These are phyloP conservation scores for Candida dendrica DNA, from an alignment of 805 yeast genomes.

Conservation along the genomic window DNA sequence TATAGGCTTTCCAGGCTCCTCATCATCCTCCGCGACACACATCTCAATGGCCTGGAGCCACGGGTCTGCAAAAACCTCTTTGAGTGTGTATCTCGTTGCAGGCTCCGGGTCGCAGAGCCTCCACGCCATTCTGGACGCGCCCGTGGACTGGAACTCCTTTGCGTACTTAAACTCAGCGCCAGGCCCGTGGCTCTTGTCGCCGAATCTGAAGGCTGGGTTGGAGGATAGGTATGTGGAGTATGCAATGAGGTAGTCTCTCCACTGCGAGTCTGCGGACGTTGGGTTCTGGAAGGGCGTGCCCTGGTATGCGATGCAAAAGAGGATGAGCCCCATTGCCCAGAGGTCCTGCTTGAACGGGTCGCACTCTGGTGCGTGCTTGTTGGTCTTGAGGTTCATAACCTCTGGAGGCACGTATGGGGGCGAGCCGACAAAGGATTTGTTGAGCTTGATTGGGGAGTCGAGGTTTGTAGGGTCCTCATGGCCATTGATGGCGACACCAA, in stretches of 20 bases:
- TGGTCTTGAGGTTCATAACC: slow-evolving; percentile 44
- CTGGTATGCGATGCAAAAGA: slow-evolving; percentile 52
- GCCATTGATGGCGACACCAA: slow-evolving; percentile 67
- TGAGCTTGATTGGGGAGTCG: slow-evolving; percentile 27
- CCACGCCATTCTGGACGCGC: slow-evolving; percentile 69
- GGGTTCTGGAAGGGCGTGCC: slow-evolving; percentile 57
- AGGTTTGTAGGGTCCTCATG: slow-evolving; percentile 47
- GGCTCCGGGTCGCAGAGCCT: slow-evolving; percentile 62
- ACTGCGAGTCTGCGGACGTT: slow-evolving; percentile 37
- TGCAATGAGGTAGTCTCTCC: slow-evolving; percentile 46
- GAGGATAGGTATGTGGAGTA: slow-evolving; percentile 32
- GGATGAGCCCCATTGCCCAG: slow-evolving; percentile 67
- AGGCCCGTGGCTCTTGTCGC: slow-evolving; percentile 47
- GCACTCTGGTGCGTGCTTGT: slow-evolving; percentile 31
- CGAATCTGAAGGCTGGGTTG: slow-evolving; percentile 43
- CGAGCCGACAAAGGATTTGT: slow-evolving; percentile 58
- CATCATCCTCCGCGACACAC: slow-evolving; percentile 43
- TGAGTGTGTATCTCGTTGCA: slow-evolving; percentile 44
- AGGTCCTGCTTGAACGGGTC: slow-evolving; percentile 64
- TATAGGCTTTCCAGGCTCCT: background rate
- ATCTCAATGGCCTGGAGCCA: slow-evolving; percentile 56
- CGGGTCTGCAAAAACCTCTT: slow-evolving; percentile 50
- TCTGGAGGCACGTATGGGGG: slow-evolving; percentile 83
- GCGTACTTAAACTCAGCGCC: slow-evolving; percentile 71
- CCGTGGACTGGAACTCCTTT: slow-evolving; percentile 46